Evolutionary conservation across 805 yeast species (phyloP).

Genomic region (Candida patagonica): DNA sequence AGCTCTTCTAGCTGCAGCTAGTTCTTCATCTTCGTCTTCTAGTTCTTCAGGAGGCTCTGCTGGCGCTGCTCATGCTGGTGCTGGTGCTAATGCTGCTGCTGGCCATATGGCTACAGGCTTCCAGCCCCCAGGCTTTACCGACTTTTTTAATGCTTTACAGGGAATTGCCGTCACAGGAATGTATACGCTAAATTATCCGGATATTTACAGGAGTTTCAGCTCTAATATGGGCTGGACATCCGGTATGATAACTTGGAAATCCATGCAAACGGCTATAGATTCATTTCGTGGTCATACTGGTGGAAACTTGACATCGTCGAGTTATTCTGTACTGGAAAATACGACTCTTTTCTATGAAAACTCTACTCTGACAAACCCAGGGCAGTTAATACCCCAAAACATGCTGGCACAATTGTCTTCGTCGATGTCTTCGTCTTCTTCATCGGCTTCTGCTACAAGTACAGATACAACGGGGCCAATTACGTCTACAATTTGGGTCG

Average conservation of each 20-base stretch:
- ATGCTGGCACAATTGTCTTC: background rate
- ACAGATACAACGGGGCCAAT: constrained; percentile 6
- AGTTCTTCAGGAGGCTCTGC: constrained; percentile 6
- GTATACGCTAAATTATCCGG: constrained; percentile 25
- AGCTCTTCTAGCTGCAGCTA: constrained; percentile 13
- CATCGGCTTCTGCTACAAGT: constrained; percentile 6
- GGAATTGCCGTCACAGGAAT: constrained; percentile 26
- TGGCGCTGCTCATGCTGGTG: constrained; percentile 9
- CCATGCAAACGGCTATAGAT: constrained; percentile 25
- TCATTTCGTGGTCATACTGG: constrained; percentile 22
- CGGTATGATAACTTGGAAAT: constrained; percentile 25
- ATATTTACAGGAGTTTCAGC: constrained; percentile 24
- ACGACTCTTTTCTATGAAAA: constrained; percentile 13
- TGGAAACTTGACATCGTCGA: constrained; percentile 21
- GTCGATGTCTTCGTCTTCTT: constrained; percentile 1
- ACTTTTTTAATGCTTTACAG: constrained; percentile 24
- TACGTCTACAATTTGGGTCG: constrained; percentile 3
- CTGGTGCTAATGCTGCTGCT: constrained; percentile 7
- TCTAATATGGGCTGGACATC: constrained; percentile 27
- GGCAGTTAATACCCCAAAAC: constrained; percentile 3
- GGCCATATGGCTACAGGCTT: constrained; percentile 8
- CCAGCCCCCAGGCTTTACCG: constrained; percentile 23
- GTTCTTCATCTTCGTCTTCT: constrained; percentile 8
- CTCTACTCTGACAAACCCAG: constrained; percentile 9
- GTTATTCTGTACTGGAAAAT: constrained; percentile 8